These are phyloP conservation scores for Wickerhamomyces sydowiorum DNA, from an alignment of 805 yeast species.

Conservation along the genomic window DNA sequence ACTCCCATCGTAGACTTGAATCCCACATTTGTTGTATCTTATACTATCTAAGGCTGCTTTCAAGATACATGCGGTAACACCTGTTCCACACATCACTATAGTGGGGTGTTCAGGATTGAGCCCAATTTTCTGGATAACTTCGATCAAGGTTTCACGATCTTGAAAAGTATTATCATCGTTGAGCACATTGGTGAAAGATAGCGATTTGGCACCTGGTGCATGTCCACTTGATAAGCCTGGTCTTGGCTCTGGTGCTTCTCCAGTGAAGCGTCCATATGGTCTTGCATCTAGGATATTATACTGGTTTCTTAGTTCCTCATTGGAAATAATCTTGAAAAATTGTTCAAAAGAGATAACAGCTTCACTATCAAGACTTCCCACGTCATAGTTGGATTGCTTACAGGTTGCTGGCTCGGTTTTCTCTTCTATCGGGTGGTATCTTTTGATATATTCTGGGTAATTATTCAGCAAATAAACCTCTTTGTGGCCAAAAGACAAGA, in stretches of 20 bases:
- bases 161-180: slow-evolving; percentile 42
- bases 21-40: slow-evolving; percentile 37
- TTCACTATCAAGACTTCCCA: slow-evolving; percentile 31
- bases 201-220: slow-evolving; percentile 69
- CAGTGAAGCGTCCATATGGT: slow-evolving; percentile 66
- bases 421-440: slow-evolving; percentile 33
- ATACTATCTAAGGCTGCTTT: slow-evolving; percentile 65
- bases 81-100: slow-evolving; percentile 92
- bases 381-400: slow-evolving; percentile 32
- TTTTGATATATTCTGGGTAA: slow-evolving; percentile 47
- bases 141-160: slow-evolving; percentile 37
- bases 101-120: slow-evolving; percentile 50
- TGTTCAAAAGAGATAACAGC: slow-evolving; percentile 67
- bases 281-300: slow-evolving; percentile 79
- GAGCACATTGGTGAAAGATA: slow-evolving; percentile 68
- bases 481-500: slow-evolving; percentile 72
- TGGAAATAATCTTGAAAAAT: slow-evolving; percentile 49
- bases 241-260: slow-evolving; percentile 83
- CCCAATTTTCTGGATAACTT: slow-evolving; percentile 36
- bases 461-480: slow-evolving; percentile 67
- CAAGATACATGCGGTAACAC: slow-evolving; percentile 89
- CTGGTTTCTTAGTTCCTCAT: slow-evolving; percentile 36
- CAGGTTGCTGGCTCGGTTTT: slow-evolving; percentile 10
- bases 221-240: slow-evolving; percentile 88
- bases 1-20: slow-evolving; percentile 76